Evolutionary conservation across 805 yeast species (phyloP), one percentile per base, ranked within the genome.

Genomic region (Wickerhamiella parazyma): DNA sequence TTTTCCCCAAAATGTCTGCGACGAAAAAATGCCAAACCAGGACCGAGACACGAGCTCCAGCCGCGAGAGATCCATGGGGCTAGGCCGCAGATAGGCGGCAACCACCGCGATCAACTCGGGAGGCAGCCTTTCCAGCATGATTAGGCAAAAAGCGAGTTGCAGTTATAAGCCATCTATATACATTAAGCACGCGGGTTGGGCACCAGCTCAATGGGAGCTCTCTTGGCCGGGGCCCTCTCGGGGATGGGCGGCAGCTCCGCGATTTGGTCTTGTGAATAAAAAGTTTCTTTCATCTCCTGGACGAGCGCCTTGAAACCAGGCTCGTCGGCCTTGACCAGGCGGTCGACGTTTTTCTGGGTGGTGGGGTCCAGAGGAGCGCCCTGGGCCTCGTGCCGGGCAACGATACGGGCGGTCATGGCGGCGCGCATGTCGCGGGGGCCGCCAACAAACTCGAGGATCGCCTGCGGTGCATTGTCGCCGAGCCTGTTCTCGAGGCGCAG

Each of bases 391-490:
- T 80, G 66, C 51, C 94, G 71, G n/a, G 94, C 95, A 5, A 81
- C 89, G 3, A 75, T 69, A 60, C 83, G 74, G n/a, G 94, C 95
- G 7, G 76, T 70, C 55, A 75, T 65, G 76, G 93, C 81, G 50
- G 76, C 71, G 53, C 78, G 74, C 69, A 82, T 71, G 57, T 84
- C 94, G 47, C 75, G 65, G 58, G 67, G 62, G 3, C 78, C 75
- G 53, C 82, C 95, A 1, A 89, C 93, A 38, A 91, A 67, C 62
- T 91, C 98, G 43, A 91, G 57, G 7, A 87, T 77, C 0, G 91
- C 78, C 69, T 83, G 91, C 25, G 87, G 87, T 0, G 96, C 94
- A 48, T 77, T 80, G 59, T 91, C 98, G 45, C 91, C 87, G 38
- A 79, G 61, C 51, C 97, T 71, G 14, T 87, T 85, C 61, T 91